Base-by-base conservation (phyloP, 169 alveolate genomes). In the Pseudocohnilembus persalinus region DNA sequence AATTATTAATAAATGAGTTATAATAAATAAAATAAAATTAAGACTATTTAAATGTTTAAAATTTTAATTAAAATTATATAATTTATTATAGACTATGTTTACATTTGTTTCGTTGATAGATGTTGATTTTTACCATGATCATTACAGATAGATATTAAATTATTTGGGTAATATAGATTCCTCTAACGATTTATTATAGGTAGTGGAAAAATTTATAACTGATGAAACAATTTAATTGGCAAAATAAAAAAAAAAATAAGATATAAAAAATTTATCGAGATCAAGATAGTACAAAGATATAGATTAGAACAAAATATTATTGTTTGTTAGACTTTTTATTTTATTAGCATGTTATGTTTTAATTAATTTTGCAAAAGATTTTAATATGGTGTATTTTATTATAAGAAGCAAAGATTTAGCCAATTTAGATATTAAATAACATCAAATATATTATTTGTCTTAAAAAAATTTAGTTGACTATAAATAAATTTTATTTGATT, bases 71-170 rank as follows among this genome's bases (percentile, higher is more conserved):
- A 49, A 11, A 49, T 11, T 49, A 11, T 49, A 49, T 49, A 11
- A 49, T 20, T 49, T 49, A 11, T 49, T 49, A 49, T 11, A 49
- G 68, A 49, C 68, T 0, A 68, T 79, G 6, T 79, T 79, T 29
- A 79, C 84, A 1, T 33, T 33, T 49, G 63, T 79, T 0, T 79
- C 84, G 24, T 31, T 79, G 15, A 79, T 33, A 29, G 84, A 79
- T 29, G n/a, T 79, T 24, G 84, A 79, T 49, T 79, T 26, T 20
- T 79, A 79, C 29, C 34, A n/a, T 29, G 84, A 79, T 6, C 84
- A 79, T 30, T 79, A 63, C 63, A 63, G 63, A 30, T 34, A 28
- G 16, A 11, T 79, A n/a, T 49, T 49, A 20, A 49, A 34, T 28
- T 79, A n/a, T 72, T 79, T 79, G 16, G 63, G 64, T 63, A 34